Percentiles rank a stretch among this genome's conserved stretches.
phyloP scores from a whole-genome alignment of 768 basidiomycete genomes.

The Tylopilus subfusipes region DNA sequence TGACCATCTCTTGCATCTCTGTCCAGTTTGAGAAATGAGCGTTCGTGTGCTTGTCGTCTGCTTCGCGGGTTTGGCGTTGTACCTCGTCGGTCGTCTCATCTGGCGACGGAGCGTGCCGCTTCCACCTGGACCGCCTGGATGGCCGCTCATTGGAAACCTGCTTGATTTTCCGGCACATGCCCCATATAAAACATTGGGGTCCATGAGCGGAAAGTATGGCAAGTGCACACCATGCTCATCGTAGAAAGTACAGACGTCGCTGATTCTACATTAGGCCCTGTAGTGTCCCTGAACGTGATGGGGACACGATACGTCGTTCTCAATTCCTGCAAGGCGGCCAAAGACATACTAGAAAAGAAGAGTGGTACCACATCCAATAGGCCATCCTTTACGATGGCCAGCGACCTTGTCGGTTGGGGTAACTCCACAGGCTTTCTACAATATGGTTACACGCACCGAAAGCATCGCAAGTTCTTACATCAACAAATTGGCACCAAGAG shows the following conservation, averaged over 20 bases:
- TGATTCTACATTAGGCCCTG: slow-evolving; percentile 17
- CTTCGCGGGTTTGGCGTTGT: slow-evolving; percentile 11
- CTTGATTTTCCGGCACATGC: slow-evolving; percentile 50
- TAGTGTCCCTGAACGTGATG: slow-evolving; percentile 26
- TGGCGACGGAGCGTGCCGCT: background rate
- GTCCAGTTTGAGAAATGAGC: background rate
- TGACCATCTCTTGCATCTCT: background rate
- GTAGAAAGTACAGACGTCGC: background rate
- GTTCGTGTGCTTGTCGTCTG: background rate
- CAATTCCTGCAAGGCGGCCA: slow-evolving; percentile 38
- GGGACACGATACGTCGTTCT: slow-evolving; percentile 47
- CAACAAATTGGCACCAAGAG: slow-evolving; percentile 7
- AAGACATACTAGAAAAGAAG: slow-evolving; percentile 14
- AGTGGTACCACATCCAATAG: slow-evolving; percentile 3
- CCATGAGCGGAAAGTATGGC: slow-evolving; percentile 43
- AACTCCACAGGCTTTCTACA: slow-evolving; percentile 2
- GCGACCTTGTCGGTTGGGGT: slow-evolving; percentile 22
- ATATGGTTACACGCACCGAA: slow-evolving; percentile 4
- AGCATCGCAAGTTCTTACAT: slow-evolving; percentile 8
- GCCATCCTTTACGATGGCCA: slow-evolving; percentile 8
- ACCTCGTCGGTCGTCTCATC: background rate
- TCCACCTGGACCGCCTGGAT: slow-evolving; percentile 13
- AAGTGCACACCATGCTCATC: slow-evolving; percentile 9
- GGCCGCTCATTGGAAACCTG: slow-evolving; percentile 49
- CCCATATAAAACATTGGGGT: slow-evolving; percentile 50